Evolutionary conservation across 441 rosid genomes (phyloP).

Genomic region (Melastoma candidum): DNA sequence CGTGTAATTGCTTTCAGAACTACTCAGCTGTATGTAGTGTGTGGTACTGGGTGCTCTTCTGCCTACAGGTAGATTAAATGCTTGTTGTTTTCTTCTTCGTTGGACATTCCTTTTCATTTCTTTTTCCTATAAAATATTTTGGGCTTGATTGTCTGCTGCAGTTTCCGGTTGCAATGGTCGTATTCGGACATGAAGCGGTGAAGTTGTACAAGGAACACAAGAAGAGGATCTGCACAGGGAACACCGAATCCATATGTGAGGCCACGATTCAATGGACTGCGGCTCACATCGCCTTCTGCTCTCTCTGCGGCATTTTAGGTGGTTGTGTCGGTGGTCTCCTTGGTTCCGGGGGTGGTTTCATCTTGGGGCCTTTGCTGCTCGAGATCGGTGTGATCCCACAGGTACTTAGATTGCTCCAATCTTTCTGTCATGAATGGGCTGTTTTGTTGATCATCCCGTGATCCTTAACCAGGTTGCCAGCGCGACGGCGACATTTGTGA

Average conservation of each 20-base stretch:
- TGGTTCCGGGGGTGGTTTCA: slow-evolving; percentile 94
- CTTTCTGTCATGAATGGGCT: no score
- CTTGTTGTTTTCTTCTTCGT: no score
- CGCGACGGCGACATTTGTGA: slow-evolving; percentile 92
- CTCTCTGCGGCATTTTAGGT: slow-evolving; percentile 68
- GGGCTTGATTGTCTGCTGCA: slow-evolving; percentile 16
- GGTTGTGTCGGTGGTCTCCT: slow-evolving; percentile 88
- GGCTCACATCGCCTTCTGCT: slow-evolving; percentile 60
- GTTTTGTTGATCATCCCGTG: no score
- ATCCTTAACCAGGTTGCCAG: slow-evolving; percentile 31
- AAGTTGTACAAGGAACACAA: slow-evolving; percentile 45
- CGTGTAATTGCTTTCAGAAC: slow-evolving; percentile 36
- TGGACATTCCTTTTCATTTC: no score
- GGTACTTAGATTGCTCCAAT: slow-evolving; percentile 22
- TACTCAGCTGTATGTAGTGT: slow-evolving; percentile 54
- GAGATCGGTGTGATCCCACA: slow-evolving; percentile 95
- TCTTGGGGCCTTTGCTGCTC: slow-evolving; percentile 80
- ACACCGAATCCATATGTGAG: slow-evolving; percentile 53
- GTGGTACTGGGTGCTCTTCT: slow-evolving; percentile 66
- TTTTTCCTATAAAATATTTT: background rate
- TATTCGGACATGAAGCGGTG: slow-evolving; percentile 61
- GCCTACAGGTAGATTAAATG: slow-evolving; percentile 46
- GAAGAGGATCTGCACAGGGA: slow-evolving; percentile 46
- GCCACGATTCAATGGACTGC: slow-evolving; percentile 89
- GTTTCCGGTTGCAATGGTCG: slow-evolving; percentile 52